Conservation (phyloP, 345 rosid genomes). For the Triadica sebifera region DNA sequence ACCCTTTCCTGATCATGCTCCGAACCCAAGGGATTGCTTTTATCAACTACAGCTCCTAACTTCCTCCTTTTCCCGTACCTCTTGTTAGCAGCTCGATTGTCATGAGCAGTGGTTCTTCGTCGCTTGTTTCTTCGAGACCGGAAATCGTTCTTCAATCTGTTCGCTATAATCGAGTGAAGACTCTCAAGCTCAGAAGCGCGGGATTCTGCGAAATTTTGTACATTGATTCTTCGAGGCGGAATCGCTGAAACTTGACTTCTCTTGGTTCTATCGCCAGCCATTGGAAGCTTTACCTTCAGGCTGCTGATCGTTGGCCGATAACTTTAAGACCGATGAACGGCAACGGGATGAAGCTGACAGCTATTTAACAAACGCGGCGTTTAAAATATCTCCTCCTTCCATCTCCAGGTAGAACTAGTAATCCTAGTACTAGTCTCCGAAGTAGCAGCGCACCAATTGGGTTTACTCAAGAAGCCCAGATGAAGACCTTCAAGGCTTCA, state of each 20-base stretch:
- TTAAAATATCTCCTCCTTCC: too few relatives aligned
- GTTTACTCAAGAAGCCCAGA: too few relatives aligned
- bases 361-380: neutral
- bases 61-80: slow-evolving; percentile 46
- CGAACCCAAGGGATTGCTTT: slow-evolving; percentile 14
- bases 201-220: slow-evolving; percentile 65
- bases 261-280: slow-evolving; percentile 44
- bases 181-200: slow-evolving; percentile 67
- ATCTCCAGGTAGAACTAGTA: too few relatives aligned
- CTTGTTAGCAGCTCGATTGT: slow-evolving; percentile 47
- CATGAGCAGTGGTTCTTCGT: slow-evolving; percentile 72
- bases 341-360: neutral
- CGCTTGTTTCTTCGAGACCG: slow-evolving; percentile 66
- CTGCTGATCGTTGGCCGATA: neutral
- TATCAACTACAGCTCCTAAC: slow-evolving; percentile 24
- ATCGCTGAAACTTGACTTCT: slow-evolving; percentile 22
- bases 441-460: too few relatives aligned
- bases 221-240: slow-evolving; percentile 62
- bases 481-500: too few relatives aligned
- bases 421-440: too few relatives aligned
- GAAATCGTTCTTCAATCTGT: slow-evolving; percentile 56
- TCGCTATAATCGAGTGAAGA: slow-evolving; percentile 55
- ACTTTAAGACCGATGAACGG: neutral
- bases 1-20: slow-evolving; percentile 28
- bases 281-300: slow-evolving; percentile 3